Percentiles rank a stretch among this genome's conserved stretches.
phyloP scores from a whole-genome alignment of 768 basidiomycete species.

The Leccinum broughii region DNA sequence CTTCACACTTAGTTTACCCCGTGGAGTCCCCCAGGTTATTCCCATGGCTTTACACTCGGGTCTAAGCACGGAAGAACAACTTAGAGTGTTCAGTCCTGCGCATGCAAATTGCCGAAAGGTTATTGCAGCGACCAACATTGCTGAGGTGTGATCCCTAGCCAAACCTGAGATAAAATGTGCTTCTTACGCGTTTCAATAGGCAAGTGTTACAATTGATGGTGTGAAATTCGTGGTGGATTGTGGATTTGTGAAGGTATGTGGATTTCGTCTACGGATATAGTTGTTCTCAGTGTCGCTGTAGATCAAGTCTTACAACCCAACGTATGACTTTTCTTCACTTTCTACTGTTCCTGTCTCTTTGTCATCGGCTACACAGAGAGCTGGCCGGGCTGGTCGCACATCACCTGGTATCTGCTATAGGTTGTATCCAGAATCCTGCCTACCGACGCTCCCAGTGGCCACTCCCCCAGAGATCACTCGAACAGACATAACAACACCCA shows the following conservation, averaged over 20 bases:
- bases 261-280: not conserved
- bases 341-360: slow-evolving; percentile 80
- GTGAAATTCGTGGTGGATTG: slow-evolving; percentile 92
- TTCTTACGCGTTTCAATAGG: slow-evolving; percentile 43
- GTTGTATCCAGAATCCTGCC: slow-evolving; percentile 70
- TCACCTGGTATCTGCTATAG: slow-evolving; percentile 91
- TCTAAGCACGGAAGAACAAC: slow-evolving; percentile 83
- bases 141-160: slow-evolving; percentile 59
- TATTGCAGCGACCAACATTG: slow-evolving; percentile 93
- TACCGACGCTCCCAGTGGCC: slow-evolving; percentile 59
- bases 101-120: slow-evolving; percentile 83
- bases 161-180: not conserved
- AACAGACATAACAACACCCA: slow-evolving; percentile 86
- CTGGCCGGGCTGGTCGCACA: slow-evolving; percentile 94
- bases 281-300: slow-evolving; percentile 29
- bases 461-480: slow-evolving; percentile 91
- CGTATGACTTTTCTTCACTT: slow-evolving; percentile 81
- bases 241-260: slow-evolving; percentile 87
- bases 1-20: slow-evolving; percentile 43
- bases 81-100: slow-evolving; percentile 77
- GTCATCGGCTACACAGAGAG: slow-evolving; percentile 90
- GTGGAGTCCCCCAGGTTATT: slow-evolving; percentile 55
- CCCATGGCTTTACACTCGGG: slow-evolving; percentile 88
- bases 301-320: slow-evolving; percentile 91
- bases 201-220: slow-evolving; percentile 95